Percentiles rank a stretch among this genome's conserved stretches.
Conservation (phyloP, 148 eudicot species). For the Rhododendron henanense region DNA sequence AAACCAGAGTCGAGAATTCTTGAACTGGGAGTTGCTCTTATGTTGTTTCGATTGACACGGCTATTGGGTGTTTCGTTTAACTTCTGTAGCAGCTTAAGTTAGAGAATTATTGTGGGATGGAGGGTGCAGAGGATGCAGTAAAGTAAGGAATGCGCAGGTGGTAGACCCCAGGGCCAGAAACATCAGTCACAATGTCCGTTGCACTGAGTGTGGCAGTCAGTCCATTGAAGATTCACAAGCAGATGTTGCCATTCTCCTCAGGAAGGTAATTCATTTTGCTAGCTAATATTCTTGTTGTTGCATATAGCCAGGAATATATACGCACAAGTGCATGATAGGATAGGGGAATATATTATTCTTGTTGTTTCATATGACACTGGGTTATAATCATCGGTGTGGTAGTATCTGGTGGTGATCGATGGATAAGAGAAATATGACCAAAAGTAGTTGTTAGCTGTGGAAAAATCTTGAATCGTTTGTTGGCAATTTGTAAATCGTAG, state of each 20-base stretch:
- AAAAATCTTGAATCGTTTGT: neutral
- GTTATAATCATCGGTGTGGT: no score
- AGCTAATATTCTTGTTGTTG: neutral
- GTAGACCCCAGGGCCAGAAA: slow-evolving; percentile 84
- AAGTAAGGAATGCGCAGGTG: slow-evolving; percentile 49
- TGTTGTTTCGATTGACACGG: neutral
- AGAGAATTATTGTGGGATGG: slow-evolving; percentile 28
- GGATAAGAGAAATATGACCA: neutral
- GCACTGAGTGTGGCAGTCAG: slow-evolving; percentile 95
- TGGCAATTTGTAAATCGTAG: neutral
- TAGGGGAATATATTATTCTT: no score
- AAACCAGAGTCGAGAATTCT: neutral
- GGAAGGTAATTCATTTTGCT: slow-evolving; percentile 48
- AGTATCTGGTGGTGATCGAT: neutral
- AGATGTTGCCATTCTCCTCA: slow-evolving; percentile 83
- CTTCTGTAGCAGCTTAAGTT: neutral
- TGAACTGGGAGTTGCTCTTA: neutral
- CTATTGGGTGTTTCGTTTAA: neutral
- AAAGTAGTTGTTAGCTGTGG: neutral
- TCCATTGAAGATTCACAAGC: slow-evolving; percentile 99
- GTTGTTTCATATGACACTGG: no score
- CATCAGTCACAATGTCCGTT: slow-evolving; percentile 90
- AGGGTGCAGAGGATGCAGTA: slow-evolving; percentile 44
- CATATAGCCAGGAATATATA: neutral
- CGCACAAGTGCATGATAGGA: neutral